Base-by-base conservation (phyloP, 345 rosid genomes). In the Aquilaria yunnanensis region DNA sequence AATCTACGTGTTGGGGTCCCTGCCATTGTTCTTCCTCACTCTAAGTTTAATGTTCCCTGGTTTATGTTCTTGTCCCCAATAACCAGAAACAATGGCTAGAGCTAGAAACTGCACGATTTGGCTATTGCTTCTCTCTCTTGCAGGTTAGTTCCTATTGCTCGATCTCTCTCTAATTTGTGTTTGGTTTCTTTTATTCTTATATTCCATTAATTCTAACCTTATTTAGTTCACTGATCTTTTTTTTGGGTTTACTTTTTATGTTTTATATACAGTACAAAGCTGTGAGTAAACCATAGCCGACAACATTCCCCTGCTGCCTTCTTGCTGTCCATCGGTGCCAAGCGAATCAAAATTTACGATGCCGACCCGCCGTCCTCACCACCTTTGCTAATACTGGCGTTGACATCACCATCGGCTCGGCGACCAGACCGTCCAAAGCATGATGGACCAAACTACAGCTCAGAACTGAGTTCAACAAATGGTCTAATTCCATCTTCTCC, bases 1-100 rank as follows among this genome's bases (percentile, higher is more conserved):
- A 75, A 87, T 87, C 60, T 90, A 90, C 66, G 95, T 87, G 68
- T 34, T 90, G 57, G 95, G 97, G 4, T 87, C 95, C 2, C 50
- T 90, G 67, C 95, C 97, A 2, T 95, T 95, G 54, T 46, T 48
- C 51, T 48, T 48, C 48, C 50, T 49, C 54, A 32, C 50, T 30
- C 55, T 30, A 37, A 23, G 23, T 23, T 23, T 87, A 23, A 23
- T 23, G 23, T 0, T 23, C 23, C 23, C 23, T 23, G 23, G 23
- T 23, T 23, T 23, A 23, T 23, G 23, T 0, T 23, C 23, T 23
- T 23, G 23, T 23, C 23, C 23, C 23, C 23, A 23, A 23, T 23
- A 23, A 23, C 23, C 23, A 23, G 23, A 23, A 23, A 23, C 23
- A 23, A 23, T 23, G 23, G 23, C 23, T 23, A 23, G 23, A 23